A percentile compares a stretch with the other conserved stretches of the same genome.
Evolutionary conservation across 345 rosid genomes (phyloP).

Genomic region (Reutealis trisperma): DNA sequence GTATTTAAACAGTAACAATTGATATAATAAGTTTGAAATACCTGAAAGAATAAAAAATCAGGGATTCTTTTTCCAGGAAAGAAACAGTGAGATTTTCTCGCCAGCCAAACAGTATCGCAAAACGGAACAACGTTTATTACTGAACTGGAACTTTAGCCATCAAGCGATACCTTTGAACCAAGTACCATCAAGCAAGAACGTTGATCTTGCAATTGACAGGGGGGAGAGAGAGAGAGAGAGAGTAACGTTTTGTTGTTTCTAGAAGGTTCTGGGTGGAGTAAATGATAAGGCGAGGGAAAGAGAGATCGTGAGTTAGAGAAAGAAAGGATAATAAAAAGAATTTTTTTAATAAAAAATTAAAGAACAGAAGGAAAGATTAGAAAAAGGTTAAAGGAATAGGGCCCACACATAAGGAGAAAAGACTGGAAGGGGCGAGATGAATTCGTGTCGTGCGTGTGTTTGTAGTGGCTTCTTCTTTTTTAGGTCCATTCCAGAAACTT

Average conservation of each 20-base stretch:
- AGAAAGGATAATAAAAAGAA: not conserved
- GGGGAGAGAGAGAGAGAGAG: not conserved
- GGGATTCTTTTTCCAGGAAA: too few species aligned
- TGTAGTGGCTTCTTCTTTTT: not conserved
- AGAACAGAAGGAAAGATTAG: too few species aligned
- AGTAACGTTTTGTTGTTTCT: slow-evolving; percentile 49
- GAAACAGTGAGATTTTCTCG: slow-evolving; percentile 13
- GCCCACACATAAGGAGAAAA: slow-evolving; percentile 6
- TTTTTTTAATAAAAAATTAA: not conserved
- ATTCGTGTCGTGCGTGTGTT: not conserved
- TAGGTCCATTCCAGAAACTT: slow-evolving; percentile 17
- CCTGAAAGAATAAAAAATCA: slow-evolving; percentile 1
- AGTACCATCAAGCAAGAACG: not conserved
- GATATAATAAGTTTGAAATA: not conserved
- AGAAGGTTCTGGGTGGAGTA: slow-evolving; percentile 72
- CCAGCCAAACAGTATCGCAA: slow-evolving; percentile 19
- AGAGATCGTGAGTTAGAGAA: slow-evolving; percentile 14
- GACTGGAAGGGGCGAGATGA: slow-evolving; percentile 14
- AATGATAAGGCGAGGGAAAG: slow-evolving; percentile 41
- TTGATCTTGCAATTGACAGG: not conserved
- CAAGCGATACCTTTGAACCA: not conserved
- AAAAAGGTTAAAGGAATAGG: not conserved
- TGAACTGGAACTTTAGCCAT: not conserved
- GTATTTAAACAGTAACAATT: not conserved
- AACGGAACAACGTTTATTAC: not conserved